Percentiles rank a stretch among this genome's conserved stretches.
phyloP scores from a whole-genome alignment of 352 stramenopile genomes.

The Blastocystis hominis region DNA sequence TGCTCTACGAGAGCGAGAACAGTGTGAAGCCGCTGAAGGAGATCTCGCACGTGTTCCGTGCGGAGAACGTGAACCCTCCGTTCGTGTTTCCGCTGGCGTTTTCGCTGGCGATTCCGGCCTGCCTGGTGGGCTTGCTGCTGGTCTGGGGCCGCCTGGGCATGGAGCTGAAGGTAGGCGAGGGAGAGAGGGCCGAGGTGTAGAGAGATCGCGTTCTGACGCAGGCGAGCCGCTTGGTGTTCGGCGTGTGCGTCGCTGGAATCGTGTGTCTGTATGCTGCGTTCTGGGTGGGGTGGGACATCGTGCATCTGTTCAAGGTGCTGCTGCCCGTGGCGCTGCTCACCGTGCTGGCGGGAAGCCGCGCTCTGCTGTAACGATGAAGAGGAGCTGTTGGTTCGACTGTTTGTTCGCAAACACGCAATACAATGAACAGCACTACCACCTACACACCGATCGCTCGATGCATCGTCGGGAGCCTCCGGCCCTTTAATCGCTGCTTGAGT shows the following conservation, averaged over 20 bases:
- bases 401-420: slow-evolving; percentile 33
- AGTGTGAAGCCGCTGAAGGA: slow-evolving; percentile 42
- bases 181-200: background rate
- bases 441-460: too few relatives aligned
- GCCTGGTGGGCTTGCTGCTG: background rate
- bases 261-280: slow-evolving; percentile 13
- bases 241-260: slow-evolving; percentile 22
- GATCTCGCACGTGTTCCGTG: slow-evolving; percentile 36
- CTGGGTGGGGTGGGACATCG: slow-evolving; percentile 45
- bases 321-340: slow-evolving; percentile 16
- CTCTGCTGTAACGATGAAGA: background rate
- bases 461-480: background rate
- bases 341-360: slow-evolving; percentile 31
- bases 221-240: background rate
- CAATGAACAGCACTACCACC: background rate
- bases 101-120: background rate
- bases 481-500: slow-evolving; percentile 50
- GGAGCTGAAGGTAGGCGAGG: background rate
- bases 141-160: background rate
- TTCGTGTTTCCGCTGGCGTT: slow-evolving; percentile 24
- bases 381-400: background rate
- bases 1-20: slow-evolving; percentile 52
- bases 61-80: slow-evolving; percentile 47
- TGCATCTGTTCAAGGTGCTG: slow-evolving; percentile 27
- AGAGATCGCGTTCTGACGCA: background rate